These are phyloP conservation scores for Gynandropsis gynandra DNA, from an alignment of 345 rosid species.

Conservation along the genomic window DNA sequence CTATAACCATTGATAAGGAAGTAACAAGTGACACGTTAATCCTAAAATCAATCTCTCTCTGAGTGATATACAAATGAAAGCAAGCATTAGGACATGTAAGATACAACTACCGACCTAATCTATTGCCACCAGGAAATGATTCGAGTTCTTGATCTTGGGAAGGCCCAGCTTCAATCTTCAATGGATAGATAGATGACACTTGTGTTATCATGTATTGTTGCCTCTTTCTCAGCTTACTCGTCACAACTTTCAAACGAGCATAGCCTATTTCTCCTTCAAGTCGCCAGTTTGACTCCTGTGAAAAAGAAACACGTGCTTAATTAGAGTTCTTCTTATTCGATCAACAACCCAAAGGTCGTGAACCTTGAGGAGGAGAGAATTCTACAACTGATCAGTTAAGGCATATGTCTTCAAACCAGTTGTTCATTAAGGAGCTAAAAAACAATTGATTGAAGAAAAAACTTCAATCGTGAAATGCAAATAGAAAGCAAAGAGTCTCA, in stretches of 20 bases:
- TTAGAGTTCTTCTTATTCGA: neutral
- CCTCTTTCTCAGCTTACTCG: slow-evolving; percentile 69
- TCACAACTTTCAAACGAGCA: slow-evolving; percentile 50
- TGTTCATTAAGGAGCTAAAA: neutral
- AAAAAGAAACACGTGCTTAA: neutral
- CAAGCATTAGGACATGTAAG: slow-evolving; percentile 11
- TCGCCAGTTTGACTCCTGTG: slow-evolving; percentile 47
- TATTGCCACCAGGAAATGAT: slow-evolving; percentile 61
- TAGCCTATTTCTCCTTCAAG: slow-evolving; percentile 68
- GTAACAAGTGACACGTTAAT: slow-evolving; percentile 14
- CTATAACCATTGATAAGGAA: slow-evolving; percentile 17
- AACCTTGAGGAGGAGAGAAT: neutral
- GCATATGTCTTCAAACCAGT: neutral
- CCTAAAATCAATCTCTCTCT: neutral
- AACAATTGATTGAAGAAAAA: slow-evolving; percentile 3
- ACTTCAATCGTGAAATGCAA: neutral
- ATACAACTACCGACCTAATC: slow-evolving; percentile 66
- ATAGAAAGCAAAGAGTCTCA: neutral
- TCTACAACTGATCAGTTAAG: neutral
- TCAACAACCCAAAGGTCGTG: slow-evolving; percentile 1
- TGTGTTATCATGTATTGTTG: slow-evolving; percentile 86
- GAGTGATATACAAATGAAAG: slow-evolving; percentile 1
- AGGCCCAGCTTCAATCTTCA: slow-evolving; percentile 66
- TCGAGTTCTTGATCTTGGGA: slow-evolving; percentile 93
- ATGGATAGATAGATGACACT: slow-evolving; percentile 71